phyloP scores from a whole-genome alignment of 352 stramenopile genomes.

The Pythium periplocum region DNA sequence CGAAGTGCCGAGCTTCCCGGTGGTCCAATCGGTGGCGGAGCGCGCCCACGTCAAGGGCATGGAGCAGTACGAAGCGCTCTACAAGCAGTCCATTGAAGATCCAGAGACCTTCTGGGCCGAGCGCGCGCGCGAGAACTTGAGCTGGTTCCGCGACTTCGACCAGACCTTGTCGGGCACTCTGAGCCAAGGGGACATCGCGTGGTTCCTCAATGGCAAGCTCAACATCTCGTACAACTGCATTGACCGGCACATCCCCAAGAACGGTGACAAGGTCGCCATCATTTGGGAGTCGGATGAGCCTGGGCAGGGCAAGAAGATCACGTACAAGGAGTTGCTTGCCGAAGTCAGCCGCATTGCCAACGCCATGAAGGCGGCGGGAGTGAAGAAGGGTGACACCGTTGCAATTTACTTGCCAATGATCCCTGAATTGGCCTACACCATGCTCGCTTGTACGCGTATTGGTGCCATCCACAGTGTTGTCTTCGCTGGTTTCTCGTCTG shows the following conservation, averaged over 20 bases:
- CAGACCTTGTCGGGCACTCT: slow-evolving; percentile 83
- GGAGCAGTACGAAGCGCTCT: slow-evolving; percentile 77
- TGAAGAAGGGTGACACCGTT: slow-evolving; percentile 93
- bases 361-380: slow-evolving; percentile 88
- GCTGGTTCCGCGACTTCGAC: slow-evolving; percentile 94
- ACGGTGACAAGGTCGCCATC: slow-evolving; percentile 91
- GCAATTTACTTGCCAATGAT: slow-evolving; percentile 99
- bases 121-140: slow-evolving; percentile 82
- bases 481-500: slow-evolving; percentile 95
- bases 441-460: slow-evolving; percentile 97
- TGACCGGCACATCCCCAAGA: slow-evolving; percentile 88
- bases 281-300: slow-evolving; percentile 98
- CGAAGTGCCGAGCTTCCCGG: slow-evolving; percentile 14
- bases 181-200: slow-evolving; percentile 89
- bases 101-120: slow-evolving; percentile 90
- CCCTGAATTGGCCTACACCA: slow-evolving; percentile 95
- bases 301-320: slow-evolving; percentile 83
- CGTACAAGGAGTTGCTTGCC: slow-evolving; percentile 88
- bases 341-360: slow-evolving; percentile 93
- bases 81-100: slow-evolving; percentile 86
- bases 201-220: slow-evolving; percentile 94
- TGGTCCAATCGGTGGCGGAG: slow-evolving; percentile 39
- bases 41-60: slow-evolving; percentile 68
- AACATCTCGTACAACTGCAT: slow-evolving; percentile 95
- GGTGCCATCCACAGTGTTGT: slow-evolving; percentile 96